phyloP scores from a whole-genome alignment of 1,139 yeast species.

The Meyerozyma carpophila region DNA sequence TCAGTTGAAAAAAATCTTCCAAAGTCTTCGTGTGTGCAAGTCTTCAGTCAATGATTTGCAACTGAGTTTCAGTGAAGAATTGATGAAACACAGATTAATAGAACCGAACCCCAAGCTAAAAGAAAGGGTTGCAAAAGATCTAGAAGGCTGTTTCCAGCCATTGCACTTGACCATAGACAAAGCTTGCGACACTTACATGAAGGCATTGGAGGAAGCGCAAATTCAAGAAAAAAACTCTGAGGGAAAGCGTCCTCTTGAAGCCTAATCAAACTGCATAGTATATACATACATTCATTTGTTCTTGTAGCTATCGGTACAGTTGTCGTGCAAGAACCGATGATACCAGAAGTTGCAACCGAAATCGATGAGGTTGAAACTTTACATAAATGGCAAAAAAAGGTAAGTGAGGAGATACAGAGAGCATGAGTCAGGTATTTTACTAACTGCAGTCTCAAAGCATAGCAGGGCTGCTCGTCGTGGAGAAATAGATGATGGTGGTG shows the following conservation, averaged over 20 bases:
- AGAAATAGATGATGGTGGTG: conserved; percentile 31
- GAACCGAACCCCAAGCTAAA: conserved; percentile 23
- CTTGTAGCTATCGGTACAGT: neutral
- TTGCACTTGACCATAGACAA: conserved; percentile 9
- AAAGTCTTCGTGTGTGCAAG: conserved; percentile 31
- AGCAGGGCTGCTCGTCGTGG: conserved; percentile 79
- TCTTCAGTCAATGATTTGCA: conserved; percentile 19
- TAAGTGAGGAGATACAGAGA: conserved; percentile 11
- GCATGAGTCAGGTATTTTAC: neutral
- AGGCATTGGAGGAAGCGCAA: conserved; percentile 19
- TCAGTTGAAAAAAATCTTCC: conserved; percentile 34
- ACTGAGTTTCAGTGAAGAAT: conserved; percentile 8
- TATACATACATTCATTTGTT: neutral
- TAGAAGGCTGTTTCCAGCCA: conserved; percentile 20
- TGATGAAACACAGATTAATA: conserved; percentile 3
- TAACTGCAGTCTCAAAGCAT: conserved; percentile 47
- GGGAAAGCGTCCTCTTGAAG: conserved; percentile 4
- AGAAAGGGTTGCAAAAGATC: conserved; percentile 31
- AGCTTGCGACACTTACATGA: conserved; percentile 27
- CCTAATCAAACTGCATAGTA: neutral
- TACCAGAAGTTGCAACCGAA: conserved; percentile 2
- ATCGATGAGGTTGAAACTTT: conserved; percentile 6
- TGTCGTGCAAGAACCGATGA: neutral
- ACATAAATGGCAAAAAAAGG: conserved; percentile 25
- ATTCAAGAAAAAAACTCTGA: conserved; percentile 7